A percentile compares a stretch with the other conserved stretches of the same genome.
phyloP scores from a whole-genome alignment of 169 alveolate genomes.

The Eimeria zaria region DNA sequence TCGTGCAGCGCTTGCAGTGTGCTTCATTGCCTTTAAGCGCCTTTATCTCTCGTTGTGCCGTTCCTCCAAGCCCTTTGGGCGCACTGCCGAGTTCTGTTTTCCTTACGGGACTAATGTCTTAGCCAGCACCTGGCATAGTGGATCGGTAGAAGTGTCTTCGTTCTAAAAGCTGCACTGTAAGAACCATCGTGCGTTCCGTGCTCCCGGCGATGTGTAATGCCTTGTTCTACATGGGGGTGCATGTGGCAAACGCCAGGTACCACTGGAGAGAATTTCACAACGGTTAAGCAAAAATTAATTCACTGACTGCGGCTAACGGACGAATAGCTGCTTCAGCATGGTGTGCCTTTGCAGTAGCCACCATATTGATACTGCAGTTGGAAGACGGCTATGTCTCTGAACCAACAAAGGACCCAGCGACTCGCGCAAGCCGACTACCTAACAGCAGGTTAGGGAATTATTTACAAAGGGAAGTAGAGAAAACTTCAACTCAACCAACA shows the following conservation, averaged over 20 bases:
- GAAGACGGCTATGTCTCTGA: neutral
- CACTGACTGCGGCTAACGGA: neutral
- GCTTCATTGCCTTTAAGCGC: neutral
- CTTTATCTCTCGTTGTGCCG: neutral
- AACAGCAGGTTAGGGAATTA: neutral
- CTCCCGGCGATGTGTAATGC: neutral
- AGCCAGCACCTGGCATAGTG: neutral
- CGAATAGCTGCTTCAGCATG: neutral
- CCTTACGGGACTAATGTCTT: neutral
- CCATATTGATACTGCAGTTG: neutral
- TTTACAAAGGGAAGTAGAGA: neutral
- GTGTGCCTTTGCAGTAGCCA: neutral
- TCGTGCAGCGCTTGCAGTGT: neutral
- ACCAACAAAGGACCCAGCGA: neutral
- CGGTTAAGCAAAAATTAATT: neutral
- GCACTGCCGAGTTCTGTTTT: neutral
- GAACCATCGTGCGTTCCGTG: neutral
- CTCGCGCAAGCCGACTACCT: neutral
- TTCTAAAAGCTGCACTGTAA: neutral
- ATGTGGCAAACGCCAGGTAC: neutral
- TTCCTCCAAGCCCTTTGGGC: neutral
- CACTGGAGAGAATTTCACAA: neutral
- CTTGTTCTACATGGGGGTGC: neutral
- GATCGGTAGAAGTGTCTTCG: neutral
- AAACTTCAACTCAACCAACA: neutral